phyloP scores from a whole-genome alignment of 371 early-diverging fungal genomes.

The Batrachochytrium dendrobatidis region DNA sequence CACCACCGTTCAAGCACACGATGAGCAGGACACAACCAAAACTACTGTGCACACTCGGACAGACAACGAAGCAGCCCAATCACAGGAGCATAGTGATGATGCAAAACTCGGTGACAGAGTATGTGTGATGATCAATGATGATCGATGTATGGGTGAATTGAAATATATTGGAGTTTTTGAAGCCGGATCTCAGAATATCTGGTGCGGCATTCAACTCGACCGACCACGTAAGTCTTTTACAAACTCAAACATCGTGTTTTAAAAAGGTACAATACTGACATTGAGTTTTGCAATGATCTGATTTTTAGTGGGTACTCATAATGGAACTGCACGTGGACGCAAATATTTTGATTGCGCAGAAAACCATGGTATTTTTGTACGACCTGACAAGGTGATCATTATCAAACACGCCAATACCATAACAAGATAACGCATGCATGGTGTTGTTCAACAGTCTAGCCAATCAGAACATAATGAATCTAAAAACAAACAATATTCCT shows the following conservation, averaged over 20 bases:
- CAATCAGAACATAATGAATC: too few relatives aligned
- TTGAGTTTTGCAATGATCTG: not conserved
- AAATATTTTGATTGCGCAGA: constrained; percentile 71
- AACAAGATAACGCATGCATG: not conserved
- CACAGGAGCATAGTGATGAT: too few relatives aligned
- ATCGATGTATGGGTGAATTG: constrained; percentile 22
- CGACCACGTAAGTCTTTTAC: constrained; percentile 18
- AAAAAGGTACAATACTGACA: not conserved
- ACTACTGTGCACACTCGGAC: too few relatives aligned
- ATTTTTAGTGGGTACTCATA: constrained; percentile 65
- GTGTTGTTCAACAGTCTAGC: not conserved
- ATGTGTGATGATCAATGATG: constrained; percentile 22
- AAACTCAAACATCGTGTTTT: not conserved
- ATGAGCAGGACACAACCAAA: too few relatives aligned
- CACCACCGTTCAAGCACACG: too few relatives aligned
- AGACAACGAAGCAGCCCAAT: too few relatives aligned
- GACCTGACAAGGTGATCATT: constrained; percentile 26
- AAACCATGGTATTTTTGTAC: constrained; percentile 72
- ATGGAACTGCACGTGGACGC: constrained; percentile 67
- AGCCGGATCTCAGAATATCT: constrained; percentile 15
- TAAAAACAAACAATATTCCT: too few relatives aligned
- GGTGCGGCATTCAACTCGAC: constrained; percentile 36
- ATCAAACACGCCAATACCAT: constrained; percentile 1
- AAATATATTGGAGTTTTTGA: constrained; percentile 31
- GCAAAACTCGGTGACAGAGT: constrained; percentile 28